A percentile compares a stretch with the other conserved stretches of the same genome.
Evolutionary conservation across 257 asterid genomes (phyloP).

Genomic region (Nicotiana noctiflora): DNA sequence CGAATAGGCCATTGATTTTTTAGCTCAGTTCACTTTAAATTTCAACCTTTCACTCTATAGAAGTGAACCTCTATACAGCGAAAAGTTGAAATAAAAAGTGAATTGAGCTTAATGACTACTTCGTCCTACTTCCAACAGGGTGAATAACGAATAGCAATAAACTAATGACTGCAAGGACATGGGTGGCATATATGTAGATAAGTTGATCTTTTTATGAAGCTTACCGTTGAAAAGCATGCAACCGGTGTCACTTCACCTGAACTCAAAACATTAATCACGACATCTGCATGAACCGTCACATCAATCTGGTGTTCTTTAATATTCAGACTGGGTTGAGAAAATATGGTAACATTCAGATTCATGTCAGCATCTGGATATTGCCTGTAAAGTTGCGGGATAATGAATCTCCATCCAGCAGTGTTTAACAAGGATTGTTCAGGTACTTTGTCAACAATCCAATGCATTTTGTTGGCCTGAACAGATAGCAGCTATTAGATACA

Average conservation of each 20-base stretch:
- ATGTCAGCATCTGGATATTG: slow-evolving; percentile 66
- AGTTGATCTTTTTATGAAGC: slow-evolving; percentile 9
- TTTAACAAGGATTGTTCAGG: slow-evolving; percentile 67
- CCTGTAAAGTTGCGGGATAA: slow-evolving; percentile 82
- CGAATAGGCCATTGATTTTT: no score
- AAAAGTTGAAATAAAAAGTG: no score
- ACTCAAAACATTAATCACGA: slow-evolving; percentile 59
- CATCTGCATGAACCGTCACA: slow-evolving; percentile 43
- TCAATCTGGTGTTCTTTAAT: slow-evolving; percentile 40
- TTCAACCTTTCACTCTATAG: no score
- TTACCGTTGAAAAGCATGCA: slow-evolving; percentile 70
- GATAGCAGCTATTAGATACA: slow-evolving; percentile 9
- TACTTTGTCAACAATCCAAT: slow-evolving; percentile 61
- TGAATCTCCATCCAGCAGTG: slow-evolving; percentile 83
- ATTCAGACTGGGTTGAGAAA: slow-evolving; percentile 49
- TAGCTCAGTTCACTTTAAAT: no score
- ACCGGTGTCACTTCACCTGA: slow-evolving; percentile 55
- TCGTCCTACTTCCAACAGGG: neutral
- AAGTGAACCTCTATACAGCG: no score
- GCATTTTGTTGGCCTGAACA: slow-evolving; percentile 67
- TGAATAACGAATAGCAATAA: neutral
- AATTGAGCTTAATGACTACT: no score
- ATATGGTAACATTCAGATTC: slow-evolving; percentile 60
- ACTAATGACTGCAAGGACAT: neutral
- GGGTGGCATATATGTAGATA: neutral